phyloP scores from a whole-genome alignment of 768 basidiomycete genomes.

The Leucocoprinus leucothites region DNA sequence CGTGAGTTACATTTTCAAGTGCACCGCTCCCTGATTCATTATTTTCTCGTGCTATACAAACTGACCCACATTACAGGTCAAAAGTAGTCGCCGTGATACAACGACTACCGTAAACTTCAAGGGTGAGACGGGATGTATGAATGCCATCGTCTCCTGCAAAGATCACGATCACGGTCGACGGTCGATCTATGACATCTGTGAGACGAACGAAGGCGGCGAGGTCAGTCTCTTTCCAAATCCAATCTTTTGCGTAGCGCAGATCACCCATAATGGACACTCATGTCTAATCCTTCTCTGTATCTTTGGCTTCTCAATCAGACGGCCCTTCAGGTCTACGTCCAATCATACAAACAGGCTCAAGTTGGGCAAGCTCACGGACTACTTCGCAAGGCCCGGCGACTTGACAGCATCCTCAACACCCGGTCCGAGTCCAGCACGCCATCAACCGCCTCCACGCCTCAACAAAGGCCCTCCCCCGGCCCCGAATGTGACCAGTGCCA shows the following conservation, averaged over 20 bases:
- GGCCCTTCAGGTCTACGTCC: conserved; percentile 84
- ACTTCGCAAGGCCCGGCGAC: conserved; percentile 82
- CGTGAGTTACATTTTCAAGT: conserved; percentile 37
- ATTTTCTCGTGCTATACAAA: too few species aligned
- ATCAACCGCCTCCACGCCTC: conserved; percentile 17
- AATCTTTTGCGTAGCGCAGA: not conserved
- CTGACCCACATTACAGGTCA: too few species aligned
- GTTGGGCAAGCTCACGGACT: conserved; percentile 76
- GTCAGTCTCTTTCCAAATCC: conserved; percentile 38
- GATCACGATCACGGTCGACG: conserved; percentile 66
- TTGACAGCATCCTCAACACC: conserved; percentile 67
- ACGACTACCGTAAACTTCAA: conserved; percentile 70
- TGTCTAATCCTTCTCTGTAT: not conserved
- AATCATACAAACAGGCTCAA: conserved; percentile 78
- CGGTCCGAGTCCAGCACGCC: conserved; percentile 32
- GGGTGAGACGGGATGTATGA: conserved; percentile 77
- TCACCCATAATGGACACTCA: not conserved
- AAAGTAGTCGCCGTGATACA: conserved; percentile 69
- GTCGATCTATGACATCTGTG: conserved; percentile 79
- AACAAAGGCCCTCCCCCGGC: conserved; percentile 23
- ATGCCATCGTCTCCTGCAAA: conserved; percentile 73
- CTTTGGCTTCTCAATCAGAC: conserved; percentile 46
- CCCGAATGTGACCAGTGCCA: conserved; percentile 58
- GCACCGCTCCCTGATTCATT: too few species aligned
- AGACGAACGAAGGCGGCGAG: conserved; percentile 78